phyloP scores from a whole-genome alignment of 345 rosid genomes.

The Chamaenerion angustifolium region DNA sequence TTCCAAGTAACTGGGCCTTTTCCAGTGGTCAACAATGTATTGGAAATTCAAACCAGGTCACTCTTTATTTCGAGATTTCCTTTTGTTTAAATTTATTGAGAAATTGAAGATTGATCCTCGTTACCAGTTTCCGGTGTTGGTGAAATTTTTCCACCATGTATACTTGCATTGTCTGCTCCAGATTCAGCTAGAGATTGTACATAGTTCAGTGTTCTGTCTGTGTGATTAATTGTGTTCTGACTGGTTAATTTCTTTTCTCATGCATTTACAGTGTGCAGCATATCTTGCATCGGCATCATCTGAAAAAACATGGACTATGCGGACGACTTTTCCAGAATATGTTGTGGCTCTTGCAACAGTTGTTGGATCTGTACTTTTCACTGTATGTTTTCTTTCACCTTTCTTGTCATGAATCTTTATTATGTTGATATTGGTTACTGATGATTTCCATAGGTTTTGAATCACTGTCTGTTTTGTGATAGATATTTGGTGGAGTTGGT shows the following conservation, averaged over 20 bases:
- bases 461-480: constrained; percentile 5
- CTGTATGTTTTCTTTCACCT: constrained; percentile 28
- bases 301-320: constrained; percentile 96
- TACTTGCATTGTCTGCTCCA: no score
- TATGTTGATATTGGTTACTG: neutral
- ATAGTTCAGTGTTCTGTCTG: no score
- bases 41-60: constrained; percentile 46
- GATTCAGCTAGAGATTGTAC: no score
- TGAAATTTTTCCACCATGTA: no score
- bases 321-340: constrained; percentile 88
- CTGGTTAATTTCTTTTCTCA: constrained; percentile 1
- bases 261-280: constrained; percentile 70
- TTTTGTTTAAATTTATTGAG: neutral
- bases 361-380: constrained; percentile 90
- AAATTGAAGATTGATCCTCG: no score
- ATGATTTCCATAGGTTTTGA: no score
- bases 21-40: constrained; percentile 54
- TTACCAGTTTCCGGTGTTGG: no score
- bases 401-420: neutral
- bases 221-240: no score
- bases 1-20: constrained; percentile 60
- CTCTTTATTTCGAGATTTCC: constrained; percentile 1
- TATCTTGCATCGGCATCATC: constrained; percentile 53
- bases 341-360: constrained; percentile 96
- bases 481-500: constrained; percentile 99